Base-by-base conservation (phyloP, 2,329 filamentous ascomycete genomes). In the Epicoccum nigrum region DNA sequence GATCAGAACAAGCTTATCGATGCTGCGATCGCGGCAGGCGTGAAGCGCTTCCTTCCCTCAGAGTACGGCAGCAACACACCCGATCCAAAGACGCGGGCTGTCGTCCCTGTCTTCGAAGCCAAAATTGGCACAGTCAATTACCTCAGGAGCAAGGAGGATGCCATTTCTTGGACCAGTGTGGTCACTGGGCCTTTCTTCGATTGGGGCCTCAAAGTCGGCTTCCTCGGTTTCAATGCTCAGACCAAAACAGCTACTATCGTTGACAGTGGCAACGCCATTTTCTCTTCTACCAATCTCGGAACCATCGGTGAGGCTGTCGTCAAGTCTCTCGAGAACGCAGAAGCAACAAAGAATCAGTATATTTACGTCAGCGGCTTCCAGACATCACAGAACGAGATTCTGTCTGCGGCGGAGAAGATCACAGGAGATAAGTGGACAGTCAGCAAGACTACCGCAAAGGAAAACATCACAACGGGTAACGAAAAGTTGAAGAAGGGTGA, bases 41-140 rank as follows among this genome's bases (percentile, higher is more conserved):
- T 88, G 5, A 80, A 81, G 58, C 78, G 83, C 6, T 86, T 85
- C 63, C 78, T 86, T 1, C 83, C 85, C 1, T 83, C 82, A 28
- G 86, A 89, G 57, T 88, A 80, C 55, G 79, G 74, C 30, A 75
- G 71, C 62, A 77, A 72, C 62, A 76, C 60, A 52, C 70, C 58
- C 31, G 74, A 64, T 66, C 67, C 44, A 58, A 69, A 38, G 56
- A 73, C 46, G 41, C 69, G 67, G 31, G 66, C 67, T 2, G 55
- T 74, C 2, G 75, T 87, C 1, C 79, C 83, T 1, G 63, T 84
- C 1, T 85, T 83, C 51, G 68, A 65, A 8, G 68, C 68, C 53
- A 88, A 88, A 58, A 57, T 66, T 12, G 59, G 50, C n/a, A 59
- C 72, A 4, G 64, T 83, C 8, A 77, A 84, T 28, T 84, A 86